These are phyloP conservation scores for Pseudonitzschia delicatissima DNA, from an alignment of 108 stramenopile genomes.

Conservation along the genomic window DNA sequence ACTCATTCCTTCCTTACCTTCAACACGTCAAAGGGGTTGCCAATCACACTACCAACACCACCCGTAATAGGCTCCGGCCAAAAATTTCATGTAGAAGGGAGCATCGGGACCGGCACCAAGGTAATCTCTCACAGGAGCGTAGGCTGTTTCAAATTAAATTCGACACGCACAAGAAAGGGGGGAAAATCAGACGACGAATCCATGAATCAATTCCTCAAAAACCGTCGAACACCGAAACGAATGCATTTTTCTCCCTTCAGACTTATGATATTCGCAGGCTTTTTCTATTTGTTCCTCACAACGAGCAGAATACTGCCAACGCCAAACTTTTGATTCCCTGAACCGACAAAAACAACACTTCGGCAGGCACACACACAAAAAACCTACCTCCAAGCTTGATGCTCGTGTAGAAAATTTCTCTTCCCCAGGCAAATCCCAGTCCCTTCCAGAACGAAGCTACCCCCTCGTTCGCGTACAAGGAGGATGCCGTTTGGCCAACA, in stretches of 20 bases:
- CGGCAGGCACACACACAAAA: no score
- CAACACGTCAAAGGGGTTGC: slow-evolving; percentile 87
- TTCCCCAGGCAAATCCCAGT: slow-evolving; percentile 77
- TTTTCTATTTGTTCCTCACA: no score
- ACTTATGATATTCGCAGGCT: no score
- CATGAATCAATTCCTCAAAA: no score
- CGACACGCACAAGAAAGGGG: background rate
- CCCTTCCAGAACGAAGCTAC: slow-evolving; percentile 88
- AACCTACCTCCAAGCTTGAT: slow-evolving; percentile 84
- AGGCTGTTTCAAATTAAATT: slow-evolving; percentile 20
- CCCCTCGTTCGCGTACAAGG: slow-evolving; percentile 65
- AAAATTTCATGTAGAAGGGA: slow-evolving; percentile 81
- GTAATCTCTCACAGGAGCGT: slow-evolving; percentile 51
- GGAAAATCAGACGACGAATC: background rate
- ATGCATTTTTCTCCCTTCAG: no score
- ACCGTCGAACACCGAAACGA: no score
- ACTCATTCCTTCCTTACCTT: slow-evolving; percentile 19
- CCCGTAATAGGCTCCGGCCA: slow-evolving; percentile 87
- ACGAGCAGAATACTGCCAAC: no score
- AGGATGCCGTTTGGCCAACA: slow-evolving; percentile 40
- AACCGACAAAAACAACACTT: no score
- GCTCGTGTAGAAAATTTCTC: slow-evolving; percentile 87
- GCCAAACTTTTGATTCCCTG: no score
- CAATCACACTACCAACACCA: slow-evolving; percentile 79
- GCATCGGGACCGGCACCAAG: slow-evolving; percentile 79